These are phyloP conservation scores for Albugo candida DNA, from an alignment of 352 stramenopile species.

Conservation along the genomic window DNA sequence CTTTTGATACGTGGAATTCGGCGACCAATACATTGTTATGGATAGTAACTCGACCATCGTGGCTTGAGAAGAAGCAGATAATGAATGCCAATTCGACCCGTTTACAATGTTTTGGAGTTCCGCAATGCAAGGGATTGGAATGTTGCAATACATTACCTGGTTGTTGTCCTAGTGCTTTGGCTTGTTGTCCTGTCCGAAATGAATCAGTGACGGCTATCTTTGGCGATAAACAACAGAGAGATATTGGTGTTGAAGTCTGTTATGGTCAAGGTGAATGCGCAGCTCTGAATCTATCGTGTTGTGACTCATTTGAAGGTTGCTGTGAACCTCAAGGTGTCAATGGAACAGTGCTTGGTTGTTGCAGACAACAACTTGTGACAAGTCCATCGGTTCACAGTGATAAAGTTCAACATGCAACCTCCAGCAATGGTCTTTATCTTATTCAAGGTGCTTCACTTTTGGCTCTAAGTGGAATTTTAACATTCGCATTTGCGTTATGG, in stretches of 20 bases:
- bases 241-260: conserved; percentile 7
- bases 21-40: conserved; percentile 51
- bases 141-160: conserved; percentile 50
- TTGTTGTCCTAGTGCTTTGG: conserved; percentile 39
- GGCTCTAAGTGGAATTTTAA: no score
- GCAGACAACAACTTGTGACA: neutral
- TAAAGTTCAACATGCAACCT: no score
- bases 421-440: no score
- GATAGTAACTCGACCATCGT: conserved; percentile 50
- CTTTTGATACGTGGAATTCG: conserved; percentile 60
- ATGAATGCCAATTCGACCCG: conserved; percentile 10
- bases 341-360: conserved; percentile 23
- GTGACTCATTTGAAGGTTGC: conserved; percentile 18
- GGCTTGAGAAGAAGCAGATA: conserved; percentile 29
- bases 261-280: conserved; percentile 21
- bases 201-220: conserved; percentile 36
- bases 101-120: conserved; percentile 19
- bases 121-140: conserved; percentile 31
- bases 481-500: conserved; percentile 24
- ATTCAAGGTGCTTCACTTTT: no score
- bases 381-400: no score
- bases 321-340: conserved; percentile 14
- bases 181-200: conserved; percentile 38
- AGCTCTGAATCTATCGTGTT: conserved; percentile 23
- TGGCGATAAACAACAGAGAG: neutral